Base-by-base conservation (phyloP, 2,329 filamentous ascomycete genomes). In the Calonectria crousiana region DNA sequence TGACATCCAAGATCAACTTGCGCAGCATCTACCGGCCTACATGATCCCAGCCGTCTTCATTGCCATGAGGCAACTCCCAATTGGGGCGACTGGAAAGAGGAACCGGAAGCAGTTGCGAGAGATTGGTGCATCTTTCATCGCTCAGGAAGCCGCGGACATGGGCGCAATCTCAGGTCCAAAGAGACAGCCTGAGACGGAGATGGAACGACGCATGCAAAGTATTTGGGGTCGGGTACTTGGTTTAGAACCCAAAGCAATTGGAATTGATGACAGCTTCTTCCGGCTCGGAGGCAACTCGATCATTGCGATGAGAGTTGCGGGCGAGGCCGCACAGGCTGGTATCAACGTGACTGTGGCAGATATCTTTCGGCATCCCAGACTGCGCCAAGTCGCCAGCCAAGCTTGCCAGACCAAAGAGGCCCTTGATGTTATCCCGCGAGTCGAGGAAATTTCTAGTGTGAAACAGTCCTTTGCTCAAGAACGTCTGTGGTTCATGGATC, bases 221-320 rank as follows among this genome's bases (percentile, higher is more conserved):
- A 78, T 85, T 23, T 88, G 87, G 86, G 79, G 80, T 6, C 78
- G 81, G 1, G 78, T 86, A 0, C 80, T 88, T 5, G 77, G 77
- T 3, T 75, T 86, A 6, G 76, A 80, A 5, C 74, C 82, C 18
- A 77, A 83, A 2, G 72, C 77, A 4, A 85, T 89, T 28, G 84
- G 84, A 3, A 72, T 84, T 1, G 84, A 87, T 8, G 86, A 89
- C 74, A 88, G 86, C 79, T 90, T 90, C 79, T 88, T 89, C 81
- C 83, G 82, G 0, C 83, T 88, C 0, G 88, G 88, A 23, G 88
- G 88, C 26, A 87, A 89, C 75, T 89, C 88, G 0, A 84, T 89
- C 2, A 76, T 84, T 0, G 88, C 88, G 0, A 90, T 90, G 85
- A 87, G 85, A 69, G 76, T 90, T 4, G 88, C 74, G 0, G 71